Evolutionary conservation across 2,329 filamentous ascomycete species (phyloP), one percentile per base, ranked within the genome.

Genomic region (Fusarium lateritium): DNA sequence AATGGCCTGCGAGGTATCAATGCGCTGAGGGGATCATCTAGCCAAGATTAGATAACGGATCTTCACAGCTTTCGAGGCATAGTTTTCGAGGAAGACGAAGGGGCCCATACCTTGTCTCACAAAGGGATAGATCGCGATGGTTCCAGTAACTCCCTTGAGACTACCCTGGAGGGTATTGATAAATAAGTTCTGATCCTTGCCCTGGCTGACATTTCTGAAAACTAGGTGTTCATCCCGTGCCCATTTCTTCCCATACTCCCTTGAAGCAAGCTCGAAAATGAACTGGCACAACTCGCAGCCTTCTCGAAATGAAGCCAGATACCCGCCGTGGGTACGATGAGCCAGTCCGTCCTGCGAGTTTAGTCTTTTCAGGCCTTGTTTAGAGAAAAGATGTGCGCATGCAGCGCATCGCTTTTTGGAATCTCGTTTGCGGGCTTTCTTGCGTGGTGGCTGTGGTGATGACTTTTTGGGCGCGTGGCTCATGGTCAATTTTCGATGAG

Each of bases 181-280:
- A 0, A 2, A 2, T 1, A 7, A 11, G 2, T 0, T 22, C 5
- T 1, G 1, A 3, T 4, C 2, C 3, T 0, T 2, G 2, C 5
- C 5, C 1, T 3, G 1, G 1, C 2, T 36, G 0, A 7, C 5
- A 13, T 54, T 54, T 5, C 17, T 14, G 1, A 62, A 61, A 0
- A 11, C 5, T 0, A 62, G 21, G 0, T 2, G 2, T 2, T 14
- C 19, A 6, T 28, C 7, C 1, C 5, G 2, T 1, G 6, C 1
- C 58, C 45, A 62, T 2, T 2, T 6, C 2, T 7, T 2, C 0
- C 38, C 21, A 0, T 45, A 54, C 2, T 21, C 33, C 0, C 17
- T 36, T 0, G 3, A 2, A 0, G 4, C 2, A 0, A 19, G 6
- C 2, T 1, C 4, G 0, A 11, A 4, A 2, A 62, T 33, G 0